Evolutionary conservation across 768 basidiomycete species (phyloP), one percentile per base, ranked within the genome.

Genomic region (Pleurotus tuber-regium): DNA sequence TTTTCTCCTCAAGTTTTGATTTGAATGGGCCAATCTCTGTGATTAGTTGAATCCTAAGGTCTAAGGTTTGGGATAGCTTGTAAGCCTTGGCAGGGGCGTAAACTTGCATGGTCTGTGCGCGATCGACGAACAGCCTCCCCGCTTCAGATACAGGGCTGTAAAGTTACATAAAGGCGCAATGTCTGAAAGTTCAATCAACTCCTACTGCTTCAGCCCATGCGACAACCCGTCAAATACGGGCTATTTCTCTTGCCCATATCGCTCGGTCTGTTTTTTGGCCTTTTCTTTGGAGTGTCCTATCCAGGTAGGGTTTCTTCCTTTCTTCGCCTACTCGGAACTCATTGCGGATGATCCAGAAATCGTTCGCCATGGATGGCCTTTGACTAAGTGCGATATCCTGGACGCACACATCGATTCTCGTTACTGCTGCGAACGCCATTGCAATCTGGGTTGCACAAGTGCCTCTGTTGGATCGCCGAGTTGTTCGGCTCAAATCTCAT

Each of bases 331-430:
- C 33, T 33, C 21, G 25, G 12, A 4, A 36, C 23, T 50, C 40
- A 1, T 33, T 33, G 10, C 2, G 26, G 12, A 25, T 30, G 8
- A 12, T 28, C 40, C 38, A 61, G 60, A 61, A 35, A 57, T 61
- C 23, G 54, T 61, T 8, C 40, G 53, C 3, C 38, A 46, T 33
- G 60, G 60, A 14, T 61, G 60, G 60, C 58, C 60, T 2, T 23
- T 61, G 6, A 56, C 57, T 11, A 53, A 44, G 2, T 61, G 60
- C 55, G 54, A 50, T 19, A 46, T 61, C 30, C 43, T 54, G n/a
- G 30, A 26, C 25, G 50, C 60, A 3, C 46, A 50, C 25, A 51
- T 59, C 7, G 46, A 16, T 11, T 39, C 55, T 1, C 51, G 56
- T 5, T 57, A 57, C 11, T 60, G 59, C 53, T 60, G 59, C 43